Evolutionary conservation across 2,329 filamentous ascomycete genomes (phyloP).

Genomic region (Dothistroma pini): DNA sequence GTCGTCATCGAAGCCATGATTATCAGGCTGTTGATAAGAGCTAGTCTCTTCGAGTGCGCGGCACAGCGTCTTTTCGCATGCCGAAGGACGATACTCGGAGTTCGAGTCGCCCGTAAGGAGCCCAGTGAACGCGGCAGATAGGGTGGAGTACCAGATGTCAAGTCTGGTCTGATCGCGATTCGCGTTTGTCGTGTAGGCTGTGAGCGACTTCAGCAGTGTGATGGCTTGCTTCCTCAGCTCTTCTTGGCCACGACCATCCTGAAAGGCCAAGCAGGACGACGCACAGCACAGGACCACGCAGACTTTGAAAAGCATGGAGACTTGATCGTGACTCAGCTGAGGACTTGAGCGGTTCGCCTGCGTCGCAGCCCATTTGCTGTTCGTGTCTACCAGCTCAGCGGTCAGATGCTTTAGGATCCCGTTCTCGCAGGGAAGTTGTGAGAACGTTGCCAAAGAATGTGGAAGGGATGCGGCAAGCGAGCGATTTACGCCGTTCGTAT

Average conservation of each 20-base stretch:
- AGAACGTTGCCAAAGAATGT: not conserved
- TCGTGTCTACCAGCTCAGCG: slow-evolving; percentile 20
- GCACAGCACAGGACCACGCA: slow-evolving; percentile 29
- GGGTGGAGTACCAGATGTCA: slow-evolving; percentile 40
- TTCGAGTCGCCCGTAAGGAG: slow-evolving; percentile 3
- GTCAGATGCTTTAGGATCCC: slow-evolving; percentile 24
- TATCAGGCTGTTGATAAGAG: slow-evolving; percentile 8
- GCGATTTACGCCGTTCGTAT: not conserved
- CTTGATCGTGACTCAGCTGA: slow-evolving; percentile 19
- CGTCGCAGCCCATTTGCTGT: slow-evolving; percentile 17
- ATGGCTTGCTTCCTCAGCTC: slow-evolving; percentile 28
- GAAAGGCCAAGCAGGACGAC: slow-evolving; percentile 25
- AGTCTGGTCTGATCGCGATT: slow-evolving; percentile 44
- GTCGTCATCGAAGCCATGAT: slow-evolving; percentile 49
- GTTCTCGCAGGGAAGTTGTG: slow-evolving; percentile 19
- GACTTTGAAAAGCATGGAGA: slow-evolving; percentile 25
- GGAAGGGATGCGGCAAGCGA: not conserved
- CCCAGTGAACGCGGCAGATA: slow-evolving; percentile 27
- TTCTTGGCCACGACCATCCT: slow-evolving; percentile 27
- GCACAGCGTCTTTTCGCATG: slow-evolving; percentile 24
- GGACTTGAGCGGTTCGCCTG: slow-evolving; percentile 2
- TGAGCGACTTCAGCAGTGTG: slow-evolving; percentile 32
- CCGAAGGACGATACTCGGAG: not conserved
- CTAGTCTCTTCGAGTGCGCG: slow-evolving; percentile 13
- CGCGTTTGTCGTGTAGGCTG: slow-evolving; percentile 34